Conservation (phyloP, 768 basidiomycete genomes). For the Kwoniella shandongensis region DNA sequence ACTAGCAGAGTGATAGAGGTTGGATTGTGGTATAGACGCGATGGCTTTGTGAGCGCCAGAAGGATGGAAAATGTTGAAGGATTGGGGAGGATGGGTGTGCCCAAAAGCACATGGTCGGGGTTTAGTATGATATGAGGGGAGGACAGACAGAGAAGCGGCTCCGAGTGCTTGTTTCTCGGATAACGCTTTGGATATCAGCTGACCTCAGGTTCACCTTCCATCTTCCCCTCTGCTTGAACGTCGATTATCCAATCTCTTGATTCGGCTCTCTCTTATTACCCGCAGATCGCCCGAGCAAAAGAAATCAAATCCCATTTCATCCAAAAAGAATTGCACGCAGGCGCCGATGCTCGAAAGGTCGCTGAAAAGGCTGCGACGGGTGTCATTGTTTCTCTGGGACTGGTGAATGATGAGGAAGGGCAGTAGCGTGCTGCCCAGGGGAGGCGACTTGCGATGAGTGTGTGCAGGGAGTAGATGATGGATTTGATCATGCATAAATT, state of each 20-base stretch:
- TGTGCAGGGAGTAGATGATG: conserved; percentile 14
- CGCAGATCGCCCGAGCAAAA: conserved; percentile 66
- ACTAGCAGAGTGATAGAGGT: not conserved
- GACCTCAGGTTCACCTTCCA: no score
- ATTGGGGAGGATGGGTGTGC: no score
- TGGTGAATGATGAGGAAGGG: conserved; percentile 63
- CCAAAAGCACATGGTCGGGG: no score
- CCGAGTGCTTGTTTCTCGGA: no score
- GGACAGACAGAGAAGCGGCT: no score
- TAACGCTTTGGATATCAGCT: no score
- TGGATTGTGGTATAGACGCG: not conserved
- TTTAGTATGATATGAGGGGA: no score
- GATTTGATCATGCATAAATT: not conserved
- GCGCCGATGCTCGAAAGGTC: conserved; percentile 68
- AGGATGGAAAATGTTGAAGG: no score
- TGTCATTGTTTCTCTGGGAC: conserved; percentile 70
- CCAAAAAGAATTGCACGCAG: conserved; percentile 63
- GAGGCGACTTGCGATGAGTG: not conserved
- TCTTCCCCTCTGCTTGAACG: no score
- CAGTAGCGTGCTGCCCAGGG: conserved; percentile 14
- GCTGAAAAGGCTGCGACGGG: conserved; percentile 72
- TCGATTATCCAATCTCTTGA: no score
- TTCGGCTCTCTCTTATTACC: conserved; percentile 1
- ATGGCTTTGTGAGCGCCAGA: no score
- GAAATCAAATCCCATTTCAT: conserved; percentile 70